Evolutionary conservation across 2,329 filamentous ascomycete genomes (phyloP), one percentile per base, ranked within the genome.

Genomic region (Xylaria multiplex): DNA sequence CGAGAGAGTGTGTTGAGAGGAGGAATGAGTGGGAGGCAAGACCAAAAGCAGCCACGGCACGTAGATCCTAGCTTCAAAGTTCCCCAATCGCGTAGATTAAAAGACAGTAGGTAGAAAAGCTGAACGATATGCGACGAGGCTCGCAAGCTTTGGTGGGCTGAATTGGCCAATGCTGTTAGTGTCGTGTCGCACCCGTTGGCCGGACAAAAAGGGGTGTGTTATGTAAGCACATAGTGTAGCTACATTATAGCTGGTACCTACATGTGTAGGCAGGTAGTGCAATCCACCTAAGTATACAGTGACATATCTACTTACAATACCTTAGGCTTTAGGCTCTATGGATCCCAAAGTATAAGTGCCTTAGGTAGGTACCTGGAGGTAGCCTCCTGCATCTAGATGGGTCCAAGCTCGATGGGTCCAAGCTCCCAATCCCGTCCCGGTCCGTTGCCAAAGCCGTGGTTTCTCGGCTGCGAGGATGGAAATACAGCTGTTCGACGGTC

Each of bases 121-220:
- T 43, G 3, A 24, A 56, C 13, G 37, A 48, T 22, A 58, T 53
- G 59, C 59, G 64, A 59, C 48, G 35, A 58, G 64, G 64, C 64
- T 62, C 54, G 35, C 56, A 40, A 45, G 19, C 45, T 40, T 30
- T 56, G 49, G 55, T 42, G 45, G 59, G 50, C 43, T 65, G 65
- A 40, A 67, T 68, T 68, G 58, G 54, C 58, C 62, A 62, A 64
- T 67, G 50, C 50, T 5, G 9, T 14, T 13, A 40, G 37, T 13
- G 37, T 40, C 9, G 14, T 49, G 64, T 59, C n/a, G 43, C 62
- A 65, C 53, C 16, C 46, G 65, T 65, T 68, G 62, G 62, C 65
- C 55, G 49, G 65, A 37, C 62, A 65, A 68, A 67, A 62, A 62
- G 58, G 59, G 48, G n/a, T n/a, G n/a, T n/a, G n/a, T n/a, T n/a